phyloP scores from a whole-genome alignment of 352 stramenopile species.

The Phytophthora brassicae region DNA sequence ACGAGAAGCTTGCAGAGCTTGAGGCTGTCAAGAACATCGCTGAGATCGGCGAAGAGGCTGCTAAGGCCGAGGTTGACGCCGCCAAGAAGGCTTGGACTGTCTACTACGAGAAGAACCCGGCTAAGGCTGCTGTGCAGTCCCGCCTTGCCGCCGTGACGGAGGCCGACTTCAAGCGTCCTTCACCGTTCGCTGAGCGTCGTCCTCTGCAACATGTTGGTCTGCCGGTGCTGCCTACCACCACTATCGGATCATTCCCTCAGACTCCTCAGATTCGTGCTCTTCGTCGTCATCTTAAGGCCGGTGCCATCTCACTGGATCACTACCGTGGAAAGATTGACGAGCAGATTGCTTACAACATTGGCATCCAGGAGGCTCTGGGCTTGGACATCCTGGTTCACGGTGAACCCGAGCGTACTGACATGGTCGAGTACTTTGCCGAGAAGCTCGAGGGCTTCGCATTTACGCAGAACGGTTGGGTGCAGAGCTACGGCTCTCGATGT shows the following conservation, averaged over 20 bases:
- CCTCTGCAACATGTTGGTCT: conserved; percentile 65
- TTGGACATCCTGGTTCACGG: conserved; percentile 94
- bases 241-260: conserved; percentile 94
- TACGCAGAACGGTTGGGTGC: conserved; percentile 92
- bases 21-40: conserved; percentile 79
- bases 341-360: conserved; percentile 92
- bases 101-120: conserved; percentile 87
- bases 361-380: conserved; percentile 89
- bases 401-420: conserved; percentile 93
- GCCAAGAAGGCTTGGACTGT: conserved; percentile 64
- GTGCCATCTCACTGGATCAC: conserved; percentile 69
- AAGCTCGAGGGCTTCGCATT: conserved; percentile 93
- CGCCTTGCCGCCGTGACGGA: conserved; percentile 63
- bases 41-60: conserved; percentile 54
- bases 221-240: conserved; percentile 91
- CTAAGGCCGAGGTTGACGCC: conserved; percentile 50
- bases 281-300: conserved; percentile 79
- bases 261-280: conserved; percentile 86
- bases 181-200: conserved; percentile 78
- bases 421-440: conserved; percentile 96
- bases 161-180: conserved; percentile 80
- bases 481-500: conserved; percentile 92
- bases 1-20: conserved; percentile 90
- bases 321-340: conserved; percentile 90
- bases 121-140: conserved; percentile 63